phyloP scores from a whole-genome alignment of 441 rosid species.

The Breynia disticha region DNA sequence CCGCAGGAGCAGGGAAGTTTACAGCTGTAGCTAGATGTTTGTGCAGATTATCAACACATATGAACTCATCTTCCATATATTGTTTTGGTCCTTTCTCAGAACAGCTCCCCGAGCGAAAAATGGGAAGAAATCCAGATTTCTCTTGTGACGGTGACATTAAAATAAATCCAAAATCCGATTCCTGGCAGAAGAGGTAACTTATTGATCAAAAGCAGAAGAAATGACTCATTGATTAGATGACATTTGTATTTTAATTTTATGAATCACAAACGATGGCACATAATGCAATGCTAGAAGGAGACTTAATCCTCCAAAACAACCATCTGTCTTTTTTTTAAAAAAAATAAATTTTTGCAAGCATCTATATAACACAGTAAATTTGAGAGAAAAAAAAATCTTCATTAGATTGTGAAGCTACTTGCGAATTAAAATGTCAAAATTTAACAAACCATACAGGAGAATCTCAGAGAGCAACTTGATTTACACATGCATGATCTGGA shows the following conservation, averaged over 20 bases:
- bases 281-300: too few relatives aligned
- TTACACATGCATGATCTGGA: too few relatives aligned
- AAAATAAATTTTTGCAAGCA: background rate
- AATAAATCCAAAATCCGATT: conserved; percentile 37
- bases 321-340: too few relatives aligned
- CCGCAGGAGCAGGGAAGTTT: conserved; percentile 39
- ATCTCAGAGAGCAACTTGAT: too few relatives aligned
- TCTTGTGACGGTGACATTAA: conserved; percentile 35
- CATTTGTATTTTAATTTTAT: too few relatives aligned
- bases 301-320: too few relatives aligned
- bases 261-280: too few relatives aligned
- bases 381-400: too few relatives aligned
- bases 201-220: too few relatives aligned
- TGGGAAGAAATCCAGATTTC: conserved; percentile 44
- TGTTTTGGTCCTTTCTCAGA: conserved; percentile 82
- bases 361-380: too few relatives aligned
- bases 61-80: conserved; percentile 82
- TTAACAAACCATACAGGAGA: too few relatives aligned
- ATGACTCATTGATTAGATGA: conserved; percentile 5
- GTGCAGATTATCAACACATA: conserved; percentile 58
- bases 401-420: too few relatives aligned
- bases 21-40: conserved; percentile 31
- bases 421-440: background rate
- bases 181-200: conserved; percentile 25
- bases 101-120: conserved; percentile 77